phyloP scores from a whole-genome alignment of 805 yeast genomes.

The Candida ovalis region DNA sequence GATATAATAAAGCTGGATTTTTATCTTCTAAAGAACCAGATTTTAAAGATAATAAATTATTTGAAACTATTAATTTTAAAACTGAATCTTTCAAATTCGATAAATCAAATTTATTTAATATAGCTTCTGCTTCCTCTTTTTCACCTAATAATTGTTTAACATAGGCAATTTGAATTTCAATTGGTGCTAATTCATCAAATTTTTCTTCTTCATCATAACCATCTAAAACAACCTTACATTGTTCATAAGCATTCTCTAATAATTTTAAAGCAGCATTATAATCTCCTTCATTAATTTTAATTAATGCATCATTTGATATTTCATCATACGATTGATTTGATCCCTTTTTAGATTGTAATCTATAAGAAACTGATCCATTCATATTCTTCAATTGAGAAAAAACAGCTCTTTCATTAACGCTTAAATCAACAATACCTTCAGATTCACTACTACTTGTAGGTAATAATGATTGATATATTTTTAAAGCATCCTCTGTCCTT shows the following conservation, averaged over 20 bases:
- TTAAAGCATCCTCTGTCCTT: conserved; percentile 40
- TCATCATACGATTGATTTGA: conserved; percentile 45
- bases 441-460: conserved; percentile 33
- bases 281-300: conserved; percentile 40
- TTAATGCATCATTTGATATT: conserved; percentile 55
- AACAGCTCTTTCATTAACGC: conserved; percentile 67
- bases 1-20: conserved; percentile 27
- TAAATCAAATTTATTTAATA: conserved; percentile 35
- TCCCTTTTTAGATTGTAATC: conserved; percentile 12
- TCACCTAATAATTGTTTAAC: conserved; percentile 40
- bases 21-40: conserved; percentile 1
- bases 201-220: conserved; percentile 45
- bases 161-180: conserved; percentile 56
- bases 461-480: conserved; percentile 41
- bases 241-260: conserved; percentile 42
- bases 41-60: conserved; percentile 38
- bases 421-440: conserved; percentile 36
- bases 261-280: conserved; percentile 36
- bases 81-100: conserved; percentile 35
- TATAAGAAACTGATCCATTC: conserved; percentile 1
- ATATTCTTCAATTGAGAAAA: conserved; percentile 41
- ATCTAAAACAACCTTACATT: conserved; percentile 36
- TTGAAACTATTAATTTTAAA: conserved; percentile 39
- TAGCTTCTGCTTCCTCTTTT: conserved; percentile 29
- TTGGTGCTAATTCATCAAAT: conserved; percentile 53